These are phyloP conservation scores for Pseudotsuga menziesii DNA, from an alignment of 75 land plant species.

Conservation along the genomic window DNA sequence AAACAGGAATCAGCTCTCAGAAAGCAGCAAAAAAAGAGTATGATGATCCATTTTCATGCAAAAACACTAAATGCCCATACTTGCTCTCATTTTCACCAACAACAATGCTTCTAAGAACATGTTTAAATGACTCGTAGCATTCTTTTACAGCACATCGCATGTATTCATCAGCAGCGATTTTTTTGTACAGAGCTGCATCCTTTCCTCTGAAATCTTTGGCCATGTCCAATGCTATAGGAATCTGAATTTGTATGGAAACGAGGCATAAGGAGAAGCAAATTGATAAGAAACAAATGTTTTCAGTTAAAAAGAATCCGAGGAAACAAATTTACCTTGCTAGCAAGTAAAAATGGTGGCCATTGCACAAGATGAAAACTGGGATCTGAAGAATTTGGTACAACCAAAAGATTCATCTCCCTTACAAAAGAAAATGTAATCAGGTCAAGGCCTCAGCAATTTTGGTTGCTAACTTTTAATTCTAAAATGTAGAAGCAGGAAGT, in stretches of 20 bases:
- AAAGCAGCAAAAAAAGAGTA: too few relatives aligned
- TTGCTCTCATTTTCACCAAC: constrained; percentile 22
- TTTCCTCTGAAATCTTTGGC: constrained; percentile 69
- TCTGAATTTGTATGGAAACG: constrained; percentile 26
- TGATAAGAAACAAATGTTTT: not conserved
- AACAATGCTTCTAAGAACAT: constrained; percentile 19
- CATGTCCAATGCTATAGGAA: constrained; percentile 71
- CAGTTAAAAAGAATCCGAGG: not conserved
- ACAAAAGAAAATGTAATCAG: not conserved
- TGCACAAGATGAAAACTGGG: constrained; percentile 20
- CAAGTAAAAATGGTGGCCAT: constrained; percentile 89
- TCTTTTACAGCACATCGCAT: constrained; percentile 61
- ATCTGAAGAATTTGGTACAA: constrained; percentile 51
- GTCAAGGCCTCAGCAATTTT: not conserved
- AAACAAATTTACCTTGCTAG: constrained; percentile 61
- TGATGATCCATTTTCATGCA: not conserved
- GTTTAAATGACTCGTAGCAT: constrained; percentile 27
- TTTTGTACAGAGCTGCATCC: constrained; percentile 45
- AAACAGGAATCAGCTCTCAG: too few relatives aligned
- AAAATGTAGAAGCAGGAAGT: not conserved
- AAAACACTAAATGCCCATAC: not conserved
- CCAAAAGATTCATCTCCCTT: constrained; percentile 80
- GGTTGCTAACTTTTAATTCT: not conserved
- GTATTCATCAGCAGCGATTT: constrained; percentile 58
- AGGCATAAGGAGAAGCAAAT: not conserved